Evolutionary conservation across 73 alveolate species (phyloP).

Genomic region (Paramecium tetraurelia): DNA sequence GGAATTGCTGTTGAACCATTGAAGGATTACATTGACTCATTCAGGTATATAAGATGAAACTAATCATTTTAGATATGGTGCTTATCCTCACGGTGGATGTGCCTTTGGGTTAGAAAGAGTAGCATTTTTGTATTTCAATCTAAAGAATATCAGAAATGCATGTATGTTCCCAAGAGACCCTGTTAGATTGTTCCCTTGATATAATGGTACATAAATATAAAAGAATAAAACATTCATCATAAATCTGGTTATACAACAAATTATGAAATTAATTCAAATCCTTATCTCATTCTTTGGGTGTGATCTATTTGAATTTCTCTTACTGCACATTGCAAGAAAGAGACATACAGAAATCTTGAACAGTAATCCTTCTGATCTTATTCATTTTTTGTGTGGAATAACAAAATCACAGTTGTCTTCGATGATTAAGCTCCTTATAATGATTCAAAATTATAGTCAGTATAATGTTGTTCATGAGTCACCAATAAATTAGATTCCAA

Average conservation of each 20-base stretch:
- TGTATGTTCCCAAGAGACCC: slow-evolving; percentile 99
- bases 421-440: neutral
- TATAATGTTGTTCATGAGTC: neutral
- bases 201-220: neutral
- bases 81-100: slow-evolving; percentile 99
- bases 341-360: neutral
- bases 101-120: slow-evolving; percentile 99
- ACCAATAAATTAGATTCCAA: neutral
- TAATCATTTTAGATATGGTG: slow-evolving; percentile 90
- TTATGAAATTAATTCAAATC: neutral
- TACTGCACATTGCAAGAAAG: neutral
- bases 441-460: neutral
- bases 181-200: slow-evolving; percentile 94
- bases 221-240: neutral
- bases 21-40: slow-evolving; percentile 52
- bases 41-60: neutral
- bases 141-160: slow-evolving; percentile 93
- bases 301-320: neutral
- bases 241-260: neutral
- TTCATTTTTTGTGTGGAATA: neutral
- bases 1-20: slow-evolving; percentile 55
- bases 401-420: neutral
- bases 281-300: neutral
- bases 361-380: neutral
- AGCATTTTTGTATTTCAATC: slow-evolving; percentile 92